Evolutionary conservation across 805 yeast species (phyloP).

Genomic region (Phaffomyces antillensis): DNA sequence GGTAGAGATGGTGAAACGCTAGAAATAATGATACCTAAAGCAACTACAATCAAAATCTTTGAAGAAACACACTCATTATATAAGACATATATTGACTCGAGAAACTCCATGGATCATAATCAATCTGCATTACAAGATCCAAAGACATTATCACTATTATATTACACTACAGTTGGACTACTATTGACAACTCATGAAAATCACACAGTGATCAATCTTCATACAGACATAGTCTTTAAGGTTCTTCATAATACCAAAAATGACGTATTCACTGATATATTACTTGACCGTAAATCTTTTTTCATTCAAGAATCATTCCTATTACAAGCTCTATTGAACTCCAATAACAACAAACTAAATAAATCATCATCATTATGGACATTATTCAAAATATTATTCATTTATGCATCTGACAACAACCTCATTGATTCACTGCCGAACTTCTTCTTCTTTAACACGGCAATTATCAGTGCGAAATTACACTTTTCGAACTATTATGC

Average conservation of each 20-base stretch:
- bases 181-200: slow-evolving; percentile 31
- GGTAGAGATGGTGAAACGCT: slow-evolving; percentile 6
- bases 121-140: not conserved
- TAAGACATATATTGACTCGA: slow-evolving; percentile 1
- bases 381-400: slow-evolving; percentile 24
- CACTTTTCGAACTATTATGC: slow-evolving; percentile 34
- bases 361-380: slow-evolving; percentile 34
- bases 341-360: slow-evolving; percentile 28
- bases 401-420: slow-evolving; percentile 4
- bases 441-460: slow-evolving; percentile 13
- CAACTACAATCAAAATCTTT: slow-evolving; percentile 23
- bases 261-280: not conserved
- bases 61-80: slow-evolving; percentile 25
- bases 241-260: slow-evolving; percentile 2
- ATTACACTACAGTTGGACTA: slow-evolving; percentile 27
- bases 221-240: slow-evolving; percentile 20
- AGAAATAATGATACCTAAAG: slow-evolving; percentile 30
- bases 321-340: slow-evolving; percentile 23
- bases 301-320: slow-evolving; percentile 13
- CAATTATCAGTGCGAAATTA: slow-evolving; percentile 23
- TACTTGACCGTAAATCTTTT: slow-evolving; percentile 9
- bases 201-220: slow-evolving; percentile 26
- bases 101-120: not conserved
- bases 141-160: slow-evolving; percentile 8
- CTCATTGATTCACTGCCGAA: not conserved